Conservation (phyloP, 2,329 filamentous ascomycete genomes). For the Diaporthe destruens region DNA sequence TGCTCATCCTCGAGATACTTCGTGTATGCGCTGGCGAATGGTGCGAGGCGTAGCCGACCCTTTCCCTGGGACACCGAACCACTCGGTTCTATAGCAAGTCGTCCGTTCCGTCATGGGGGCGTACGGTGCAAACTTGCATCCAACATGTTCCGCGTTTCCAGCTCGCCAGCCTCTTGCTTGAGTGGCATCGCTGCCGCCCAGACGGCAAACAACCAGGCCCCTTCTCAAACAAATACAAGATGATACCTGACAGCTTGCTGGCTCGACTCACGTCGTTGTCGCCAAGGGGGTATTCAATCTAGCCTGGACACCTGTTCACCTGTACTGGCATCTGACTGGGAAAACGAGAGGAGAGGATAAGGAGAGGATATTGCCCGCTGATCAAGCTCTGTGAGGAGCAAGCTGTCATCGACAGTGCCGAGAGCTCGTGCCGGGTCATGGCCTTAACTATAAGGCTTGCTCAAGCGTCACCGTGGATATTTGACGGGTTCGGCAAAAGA, state of each 20-base stretch:
- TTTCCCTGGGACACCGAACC: background rate
- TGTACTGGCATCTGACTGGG: background rate
- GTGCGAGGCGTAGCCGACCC: background rate
- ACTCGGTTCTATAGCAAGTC: background rate
- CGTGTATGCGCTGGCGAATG: background rate
- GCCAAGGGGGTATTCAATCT: background rate
- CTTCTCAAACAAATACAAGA: background rate
- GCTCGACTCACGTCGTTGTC: background rate
- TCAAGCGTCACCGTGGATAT: background rate
- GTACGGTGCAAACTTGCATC: background rate
- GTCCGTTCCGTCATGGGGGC: background rate
- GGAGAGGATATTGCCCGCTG: background rate
- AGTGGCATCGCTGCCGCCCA: background rate
- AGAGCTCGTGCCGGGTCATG: background rate
- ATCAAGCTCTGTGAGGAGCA: background rate
- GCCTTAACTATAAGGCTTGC: background rate
- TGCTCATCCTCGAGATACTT: background rate
- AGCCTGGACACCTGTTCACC: background rate
- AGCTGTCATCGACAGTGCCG: background rate
- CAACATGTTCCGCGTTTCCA: background rate
- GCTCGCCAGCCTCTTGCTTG: conserved; percentile 1
- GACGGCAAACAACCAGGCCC: background rate
- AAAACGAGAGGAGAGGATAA: background rate
- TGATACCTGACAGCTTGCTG: background rate
- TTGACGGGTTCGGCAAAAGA: background rate